Base-by-base conservation (phyloP, 2,329 filamentous ascomycete genomes). In the Paecilomyces formosus region DNA sequence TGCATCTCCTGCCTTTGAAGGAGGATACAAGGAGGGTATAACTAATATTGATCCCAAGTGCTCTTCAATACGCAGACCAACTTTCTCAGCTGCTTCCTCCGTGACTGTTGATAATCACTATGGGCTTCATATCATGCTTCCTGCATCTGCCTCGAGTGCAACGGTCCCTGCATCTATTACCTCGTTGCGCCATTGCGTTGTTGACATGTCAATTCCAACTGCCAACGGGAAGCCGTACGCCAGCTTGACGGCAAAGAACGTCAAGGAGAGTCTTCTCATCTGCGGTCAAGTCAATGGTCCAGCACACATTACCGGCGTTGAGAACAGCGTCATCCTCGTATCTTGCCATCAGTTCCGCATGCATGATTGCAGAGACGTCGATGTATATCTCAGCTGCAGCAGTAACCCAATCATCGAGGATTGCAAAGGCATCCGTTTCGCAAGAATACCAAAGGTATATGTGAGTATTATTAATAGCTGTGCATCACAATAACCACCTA, bases 321-420 rank as follows among this genome's bases (percentile, higher is more conserved):
- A 80, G 55, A 79, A 90, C 66, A 89, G 87, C 62, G 83, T 91
- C n/a, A 74, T 96, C 13, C 85, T 97, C 0, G 85, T 96, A 2
- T 81, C 85, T 6, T 89, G 90, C 56, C 83, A 88, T n/a, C 94
- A 99, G 73, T 91, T 96, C 67, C 85, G 94, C 22, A 93, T 99
- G 78, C 94, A 99, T 71, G 88, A 93, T 64, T 95, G 90, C 69
- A 80, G 78, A 52, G 83, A 92, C 61, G 88, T 95, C 35, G 85
- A 90, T 64, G 81, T 99, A 11, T 97, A 97, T 71, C 79, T 99
- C 59, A 83, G 88, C 63, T 92, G 89, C 69, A 79, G 81, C 1
- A 94, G 90, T 66, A 86, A 92, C 61, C 94, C 94, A 0, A 97
- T 99, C 65, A 96, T 99, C 63, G 94, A 99, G 74, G 88, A 94